A percentile compares a stretch with the other conserved stretches of the same genome.
These are phyloP conservation scores for Mallotus repandus DNA, from an alignment of 441 rosid species.

Conservation along the genomic window DNA sequence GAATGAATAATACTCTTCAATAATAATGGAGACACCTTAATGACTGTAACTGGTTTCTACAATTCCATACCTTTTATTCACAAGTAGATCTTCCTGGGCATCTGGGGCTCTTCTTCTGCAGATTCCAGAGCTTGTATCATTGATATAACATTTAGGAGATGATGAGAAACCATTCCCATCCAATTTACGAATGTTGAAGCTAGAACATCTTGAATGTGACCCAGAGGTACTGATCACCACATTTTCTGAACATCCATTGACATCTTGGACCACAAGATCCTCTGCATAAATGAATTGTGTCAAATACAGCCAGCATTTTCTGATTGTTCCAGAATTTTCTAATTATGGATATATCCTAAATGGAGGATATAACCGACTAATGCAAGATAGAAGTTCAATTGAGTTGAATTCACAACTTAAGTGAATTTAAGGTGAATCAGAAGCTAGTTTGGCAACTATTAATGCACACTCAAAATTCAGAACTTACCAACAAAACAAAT, in stretches of 20 bases:
- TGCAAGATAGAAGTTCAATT: not conserved
- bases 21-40: slow-evolving; percentile 36
- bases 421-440: not conserved
- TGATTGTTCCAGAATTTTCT: not conserved
- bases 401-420: not conserved
- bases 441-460: not conserved
- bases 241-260: slow-evolving; percentile 31
- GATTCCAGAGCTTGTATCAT: slow-evolving; percentile 24
- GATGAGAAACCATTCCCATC: slow-evolving; percentile 31
- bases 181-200: slow-evolving; percentile 23
- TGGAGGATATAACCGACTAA: not conserved
- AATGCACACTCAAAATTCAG: slow-evolving; percentile 10
- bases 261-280: slow-evolving; percentile 42
- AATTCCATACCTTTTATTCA: slow-evolving; percentile 36
- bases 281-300: slow-evolving; percentile 29
- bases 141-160: slow-evolving; percentile 15
- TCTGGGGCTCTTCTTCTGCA: slow-evolving; percentile 25
- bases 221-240: slow-evolving; percentile 22
- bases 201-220: slow-evolving; percentile 32
- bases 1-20: slow-evolving; percentile 46
- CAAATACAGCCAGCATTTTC: slow-evolving; percentile 13
- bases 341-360: not conserved
- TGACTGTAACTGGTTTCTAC: slow-evolving; percentile 22
- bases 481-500: slow-evolving; percentile 52
- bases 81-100: slow-evolving; percentile 26